phyloP scores from a whole-genome alignment of 441 rosid species.

The Sinapis alba region DNA sequence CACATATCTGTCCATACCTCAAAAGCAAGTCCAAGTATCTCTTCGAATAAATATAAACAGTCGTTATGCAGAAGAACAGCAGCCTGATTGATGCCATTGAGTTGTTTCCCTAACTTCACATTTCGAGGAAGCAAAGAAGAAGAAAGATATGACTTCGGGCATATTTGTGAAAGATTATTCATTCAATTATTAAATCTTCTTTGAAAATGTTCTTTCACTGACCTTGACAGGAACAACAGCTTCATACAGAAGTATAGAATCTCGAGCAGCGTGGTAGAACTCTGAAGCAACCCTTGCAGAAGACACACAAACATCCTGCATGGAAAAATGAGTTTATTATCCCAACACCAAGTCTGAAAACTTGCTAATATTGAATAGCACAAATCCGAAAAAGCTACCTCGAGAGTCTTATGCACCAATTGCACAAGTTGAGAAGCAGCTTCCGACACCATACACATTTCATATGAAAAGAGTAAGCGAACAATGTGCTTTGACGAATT shows the following conservation, averaged over 20 bases:
- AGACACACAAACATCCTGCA: constrained; percentile 87
- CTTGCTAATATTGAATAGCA: constrained; percentile 3
- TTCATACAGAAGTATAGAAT: constrained; percentile 86
- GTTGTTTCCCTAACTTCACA: constrained; percentile 91
- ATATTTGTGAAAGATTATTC: constrained; percentile 8
- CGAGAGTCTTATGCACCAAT: constrained; percentile 79
- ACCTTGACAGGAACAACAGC: constrained; percentile 95
- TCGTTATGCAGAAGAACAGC: constrained; percentile 95
- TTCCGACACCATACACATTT: constrained; percentile 80
- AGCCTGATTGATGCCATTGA: constrained; percentile 86
- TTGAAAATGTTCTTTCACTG: constrained; percentile 40
- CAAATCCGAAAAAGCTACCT: constrained; percentile 48
- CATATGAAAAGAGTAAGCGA: constrained; percentile 77
- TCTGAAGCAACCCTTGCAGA: constrained; percentile 89
- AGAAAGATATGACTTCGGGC: constrained; percentile 14
- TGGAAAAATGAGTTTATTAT: constrained; percentile 28
- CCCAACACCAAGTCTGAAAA: constrained; percentile 32
- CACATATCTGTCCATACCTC: constrained; percentile 60
- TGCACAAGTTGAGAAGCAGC: constrained; percentile 88
- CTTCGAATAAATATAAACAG: constrained; percentile 82
- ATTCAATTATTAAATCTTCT: constrained; percentile 11
- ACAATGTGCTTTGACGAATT: constrained; percentile 58
- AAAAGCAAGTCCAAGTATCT: constrained; percentile 88
- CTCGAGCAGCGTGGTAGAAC: constrained; percentile 85
- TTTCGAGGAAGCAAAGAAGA: constrained; percentile 24